Evolutionary conservation across 192 early-diverging fungal genomes (phyloP), one percentile per base, ranked within the genome.

Genomic region (Tieghemiomyces parasiticus): DNA sequence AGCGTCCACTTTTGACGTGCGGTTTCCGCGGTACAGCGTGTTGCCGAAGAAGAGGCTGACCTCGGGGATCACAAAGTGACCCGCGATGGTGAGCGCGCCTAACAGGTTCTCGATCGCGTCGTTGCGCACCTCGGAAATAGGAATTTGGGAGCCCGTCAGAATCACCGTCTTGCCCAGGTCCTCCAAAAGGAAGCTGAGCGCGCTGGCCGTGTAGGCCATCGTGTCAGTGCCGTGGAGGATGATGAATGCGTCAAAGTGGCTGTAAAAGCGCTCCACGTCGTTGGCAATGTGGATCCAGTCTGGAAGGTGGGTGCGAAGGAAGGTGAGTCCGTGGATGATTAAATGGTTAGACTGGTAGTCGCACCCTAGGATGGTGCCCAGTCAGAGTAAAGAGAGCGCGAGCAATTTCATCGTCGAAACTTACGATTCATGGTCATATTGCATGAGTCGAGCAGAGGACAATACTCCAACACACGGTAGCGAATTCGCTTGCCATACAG

Each of bases 121-220:
- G 71, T 94, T 99, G 47, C 96, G 81, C 32, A 99, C 85, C 69
- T 99, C 96, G 20, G 93, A 89, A 44, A 99, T 77, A 0, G 96
- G 96, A 6, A 99, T 90, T 70, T 99, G 96, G 22, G 92, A 95
- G 12, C 96, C 96, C 3, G 91, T 99, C 58, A 99, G 68, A 63
- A 99, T 96, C 31, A 99, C 93, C 20, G 94, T 88, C 67, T 99
- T 99, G 28, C 95, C 96, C 33, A 99, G 75, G 62, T 92, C 86
- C 66, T 99, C 93, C 38, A 99, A 74, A 84, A 99, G 88, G 67
- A 99, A 99, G 61, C 87, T 90, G 50, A 99, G 77, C 0, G 85
- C 89, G 64, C 83, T 82, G 4, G 89, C 89, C 0, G 89, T 90
- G 63, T 87, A 92, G 0, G 88, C 78, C 89, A 92, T 92, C 0